Percentiles rank a stretch among this genome's conserved stretches.
phyloP scores from a whole-genome alignment of 1,284 basidiomycete genomes.

The Filobasidium uniguttulatum region DNA sequence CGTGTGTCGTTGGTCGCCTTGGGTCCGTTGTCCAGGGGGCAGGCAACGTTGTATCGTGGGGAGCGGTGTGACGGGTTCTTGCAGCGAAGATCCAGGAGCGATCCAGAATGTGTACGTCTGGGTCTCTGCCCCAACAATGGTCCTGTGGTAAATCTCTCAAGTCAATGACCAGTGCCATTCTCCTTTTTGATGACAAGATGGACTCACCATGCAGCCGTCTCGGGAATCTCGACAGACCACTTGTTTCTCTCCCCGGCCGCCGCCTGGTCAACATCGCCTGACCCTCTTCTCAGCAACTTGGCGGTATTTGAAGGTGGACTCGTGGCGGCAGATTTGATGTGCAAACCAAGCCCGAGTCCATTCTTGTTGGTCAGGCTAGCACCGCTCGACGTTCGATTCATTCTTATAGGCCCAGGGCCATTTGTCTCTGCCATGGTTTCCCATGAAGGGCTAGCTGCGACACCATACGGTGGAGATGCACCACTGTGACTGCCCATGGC shows the following conservation, averaged over 20 bases:
- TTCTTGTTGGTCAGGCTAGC: conserved; percentile 3
- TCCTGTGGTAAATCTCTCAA: too few species aligned
- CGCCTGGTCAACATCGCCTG: conserved; percentile 2
- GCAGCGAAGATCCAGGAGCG: conserved; percentile 45
- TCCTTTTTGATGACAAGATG: too few species aligned
- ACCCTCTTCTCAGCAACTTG: conserved; percentile 6
- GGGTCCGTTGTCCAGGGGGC: conserved; percentile 63
- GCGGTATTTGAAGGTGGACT: conserved; percentile 7
- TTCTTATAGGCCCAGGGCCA: conserved; percentile 3
- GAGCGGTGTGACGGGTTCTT: conserved; percentile 73
- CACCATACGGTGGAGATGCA: conserved; percentile 7
- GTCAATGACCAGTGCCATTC: too few species aligned
- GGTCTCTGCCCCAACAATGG: conserved; percentile 34
- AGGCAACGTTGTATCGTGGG: conserved; percentile 70
- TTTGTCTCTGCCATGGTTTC: conserved; percentile 1
- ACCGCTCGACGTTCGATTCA: conserved; percentile 3
- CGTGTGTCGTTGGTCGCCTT: conserved; percentile 41
- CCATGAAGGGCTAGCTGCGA: conserved; percentile 1
- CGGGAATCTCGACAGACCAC: conserved; percentile 11
- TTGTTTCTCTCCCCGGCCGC: background rate
- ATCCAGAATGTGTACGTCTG: conserved; percentile 72
- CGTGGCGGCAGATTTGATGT: conserved; percentile 2
- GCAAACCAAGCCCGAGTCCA: background rate
- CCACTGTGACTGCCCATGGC: conserved; percentile 7
- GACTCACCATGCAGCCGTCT: conserved; percentile 15